These are phyloP conservation scores for Mycena belliarum DNA, from an alignment of 768 basidiomycete species.

Conservation along the genomic window DNA sequence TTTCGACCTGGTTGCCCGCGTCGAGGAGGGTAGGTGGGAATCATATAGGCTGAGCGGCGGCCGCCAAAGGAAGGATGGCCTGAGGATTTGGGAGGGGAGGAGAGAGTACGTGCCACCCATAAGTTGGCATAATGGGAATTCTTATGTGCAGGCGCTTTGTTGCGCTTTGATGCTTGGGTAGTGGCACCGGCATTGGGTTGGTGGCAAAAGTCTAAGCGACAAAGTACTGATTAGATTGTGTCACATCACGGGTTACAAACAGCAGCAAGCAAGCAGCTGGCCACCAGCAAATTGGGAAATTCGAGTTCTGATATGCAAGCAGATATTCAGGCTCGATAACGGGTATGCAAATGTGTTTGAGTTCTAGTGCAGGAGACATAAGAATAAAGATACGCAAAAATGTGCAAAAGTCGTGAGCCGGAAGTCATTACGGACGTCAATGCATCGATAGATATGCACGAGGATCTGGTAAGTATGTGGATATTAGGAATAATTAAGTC, in stretches of 20 bases:
- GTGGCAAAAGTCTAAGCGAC: background rate
- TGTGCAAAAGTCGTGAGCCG: constrained; percentile 3
- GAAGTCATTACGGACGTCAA: constrained; percentile 23
- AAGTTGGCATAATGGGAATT: background rate
- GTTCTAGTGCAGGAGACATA: constrained; percentile 3
- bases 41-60: background rate
- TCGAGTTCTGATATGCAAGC: too few species aligned
- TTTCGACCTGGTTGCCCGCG: background rate
- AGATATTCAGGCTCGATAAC: background rate
- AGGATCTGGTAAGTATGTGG: background rate
- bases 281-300: background rate
- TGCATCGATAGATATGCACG: constrained; percentile 16
- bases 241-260: background rate
- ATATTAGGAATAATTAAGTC: constrained; percentile 9
- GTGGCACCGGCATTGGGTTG: constrained; percentile 1
- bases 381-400: constrained; percentile 21
- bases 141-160: constrained; percentile 4
- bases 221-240: background rate
- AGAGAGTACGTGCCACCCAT: background rate
- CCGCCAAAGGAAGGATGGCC: background rate
- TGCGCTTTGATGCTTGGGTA: background rate
- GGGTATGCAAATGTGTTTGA: background rate
- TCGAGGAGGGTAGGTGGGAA: background rate
- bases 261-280: background rate
- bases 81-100: background rate